A percentile compares a stretch with the other conserved stretches of the same genome.
Evolutionary conservation across 1,139 yeast species (phyloP).

Genomic region (Debaryomyces robertsiae): DNA sequence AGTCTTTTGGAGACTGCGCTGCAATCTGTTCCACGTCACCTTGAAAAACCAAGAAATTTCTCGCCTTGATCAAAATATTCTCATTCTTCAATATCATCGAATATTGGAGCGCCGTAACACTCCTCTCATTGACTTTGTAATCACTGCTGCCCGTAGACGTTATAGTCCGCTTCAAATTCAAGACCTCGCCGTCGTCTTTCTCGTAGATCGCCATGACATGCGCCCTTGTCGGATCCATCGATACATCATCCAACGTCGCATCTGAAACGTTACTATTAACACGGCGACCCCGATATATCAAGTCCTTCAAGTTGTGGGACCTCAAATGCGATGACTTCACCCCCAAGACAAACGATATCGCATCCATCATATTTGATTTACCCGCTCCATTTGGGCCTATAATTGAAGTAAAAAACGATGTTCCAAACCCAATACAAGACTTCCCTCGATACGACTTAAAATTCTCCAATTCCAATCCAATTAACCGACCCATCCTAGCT

Average conservation of each 20-base stretch:
- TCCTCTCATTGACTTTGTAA: constrained; percentile 64
- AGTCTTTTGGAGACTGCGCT: constrained; percentile 76
- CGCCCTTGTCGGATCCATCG: constrained; percentile 59
- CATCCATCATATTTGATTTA: constrained; percentile 97
- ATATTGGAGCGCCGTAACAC: constrained; percentile 69
- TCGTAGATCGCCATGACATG: constrained; percentile 82
- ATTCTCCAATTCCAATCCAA: constrained; percentile 75
- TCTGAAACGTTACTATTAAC: constrained; percentile 20
- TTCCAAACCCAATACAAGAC: constrained; percentile 78
- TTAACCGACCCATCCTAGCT: constrained; percentile 70
- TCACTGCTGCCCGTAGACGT: constrained; percentile 62
- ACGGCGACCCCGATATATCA: constrained; percentile 74
- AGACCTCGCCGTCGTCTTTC: constrained; percentile 55
- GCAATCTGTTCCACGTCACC: constrained; percentile 97
- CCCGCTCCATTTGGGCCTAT: constrained; percentile 99
- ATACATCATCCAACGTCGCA: constrained; percentile 20
- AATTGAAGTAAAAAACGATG: constrained; percentile 81
- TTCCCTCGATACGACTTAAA: constrained; percentile 90
- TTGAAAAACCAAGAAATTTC: constrained; percentile 91
- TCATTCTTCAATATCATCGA: constrained; percentile 69
- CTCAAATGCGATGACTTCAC: constrained; percentile 76
- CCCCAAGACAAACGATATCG: constrained; percentile 93
- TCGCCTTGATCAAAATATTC: constrained; percentile 83
- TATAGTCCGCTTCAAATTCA: constrained; percentile 59
- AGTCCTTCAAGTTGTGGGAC: constrained; percentile 70